Base-by-base conservation (phyloP, 2,329 filamentous ascomycete species). In the Xylaria sp. region DNA sequence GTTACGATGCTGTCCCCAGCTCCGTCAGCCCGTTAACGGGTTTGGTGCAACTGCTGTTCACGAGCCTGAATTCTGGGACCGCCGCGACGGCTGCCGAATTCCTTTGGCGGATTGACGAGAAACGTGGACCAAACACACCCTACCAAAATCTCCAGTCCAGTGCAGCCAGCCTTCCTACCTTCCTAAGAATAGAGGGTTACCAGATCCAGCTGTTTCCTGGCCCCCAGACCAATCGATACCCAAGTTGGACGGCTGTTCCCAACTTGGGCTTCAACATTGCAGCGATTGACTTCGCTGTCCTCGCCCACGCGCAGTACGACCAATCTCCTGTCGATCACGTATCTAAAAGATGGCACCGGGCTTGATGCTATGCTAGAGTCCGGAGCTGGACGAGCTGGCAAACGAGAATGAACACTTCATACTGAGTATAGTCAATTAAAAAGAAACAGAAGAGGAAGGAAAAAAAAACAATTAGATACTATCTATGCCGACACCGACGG, bases 281-380 rank as follows among this genome's bases (percentile, higher is more conserved):
- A 34, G 29, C 29, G 29, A 34, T 13, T 34, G 29, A 34, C 29
- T 34, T 34, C 16, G 29, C 29, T 34, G 29, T 34, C 29, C 29
- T 37, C 17, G 46, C 46, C 46, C 40, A 34, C 34, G 38, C 20
- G 39, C 20, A 8, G 46, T 26, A 17, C 38, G 11, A 37, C 21
- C 38, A 19, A 39, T 48, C 46, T 41, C 38, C 46, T 48, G 46
- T 41, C 38, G 46, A 48, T 48, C 46, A 41, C 20, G 38, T 22
- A 17, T 22, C 46, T 22, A 19, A 18, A 29, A 29, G 21, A 44
- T 18, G 9, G 22, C 22, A 44, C 20, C 22, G 21, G 26, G 8
- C 9, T 26, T 26, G n/a, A 18, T 26, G n/a, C 21, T 26, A 44
- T 44, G 21, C 29, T 34, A 34, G 4, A 34, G 11, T 34, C 29